Evolutionary conservation across 169 alveolate species (phyloP).

Genomic region (Neospora caninum): DNA sequence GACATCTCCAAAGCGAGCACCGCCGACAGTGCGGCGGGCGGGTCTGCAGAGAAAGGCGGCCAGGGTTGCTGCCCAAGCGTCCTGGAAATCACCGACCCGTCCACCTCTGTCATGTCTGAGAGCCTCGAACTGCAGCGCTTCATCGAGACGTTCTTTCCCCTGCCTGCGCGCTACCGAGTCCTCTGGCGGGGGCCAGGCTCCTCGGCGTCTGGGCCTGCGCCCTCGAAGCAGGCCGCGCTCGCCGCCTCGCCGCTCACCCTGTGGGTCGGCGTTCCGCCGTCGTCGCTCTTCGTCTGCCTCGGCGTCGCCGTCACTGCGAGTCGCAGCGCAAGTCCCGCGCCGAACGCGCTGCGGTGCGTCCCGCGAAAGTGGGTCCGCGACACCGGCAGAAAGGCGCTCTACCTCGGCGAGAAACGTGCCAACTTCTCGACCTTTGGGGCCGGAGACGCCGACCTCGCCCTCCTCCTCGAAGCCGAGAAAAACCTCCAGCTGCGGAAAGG

Average conservation of each 20-base stretch:
- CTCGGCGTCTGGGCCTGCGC: neutral
- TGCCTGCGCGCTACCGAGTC: conserved; percentile 24
- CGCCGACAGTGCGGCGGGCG: neutral
- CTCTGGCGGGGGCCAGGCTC: conserved; percentile 28
- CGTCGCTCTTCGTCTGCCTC: conserved; percentile 31
- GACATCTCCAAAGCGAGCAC: conserved; percentile 28
- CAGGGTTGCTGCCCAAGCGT: neutral
- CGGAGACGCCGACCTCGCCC: neutral
- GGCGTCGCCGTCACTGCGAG: conserved; percentile 47
- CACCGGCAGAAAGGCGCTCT: neutral
- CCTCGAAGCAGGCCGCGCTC: neutral
- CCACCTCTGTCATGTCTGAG: conserved; percentile 25
- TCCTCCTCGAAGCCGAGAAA: neutral
- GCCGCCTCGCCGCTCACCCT: conserved; percentile 42
- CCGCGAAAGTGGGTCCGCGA: conserved; percentile 48
- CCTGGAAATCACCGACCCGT: conserved; percentile 40
- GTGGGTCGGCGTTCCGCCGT: conserved; percentile 65
- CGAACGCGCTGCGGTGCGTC: conserved; percentile 53
- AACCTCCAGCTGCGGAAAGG: neutral
- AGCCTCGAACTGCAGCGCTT: conserved; percentile 30
- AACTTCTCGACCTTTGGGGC: conserved; percentile 9
- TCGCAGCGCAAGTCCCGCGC: conserved; percentile 39
- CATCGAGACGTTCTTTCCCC: conserved; percentile 38
- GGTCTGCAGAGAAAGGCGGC: neutral
- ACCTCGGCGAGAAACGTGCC: conserved; percentile 8